These are phyloP conservation scores for Echria macrotheca DNA, from an alignment of 495 filamentous ascomycete species.

Conservation along the genomic window DNA sequence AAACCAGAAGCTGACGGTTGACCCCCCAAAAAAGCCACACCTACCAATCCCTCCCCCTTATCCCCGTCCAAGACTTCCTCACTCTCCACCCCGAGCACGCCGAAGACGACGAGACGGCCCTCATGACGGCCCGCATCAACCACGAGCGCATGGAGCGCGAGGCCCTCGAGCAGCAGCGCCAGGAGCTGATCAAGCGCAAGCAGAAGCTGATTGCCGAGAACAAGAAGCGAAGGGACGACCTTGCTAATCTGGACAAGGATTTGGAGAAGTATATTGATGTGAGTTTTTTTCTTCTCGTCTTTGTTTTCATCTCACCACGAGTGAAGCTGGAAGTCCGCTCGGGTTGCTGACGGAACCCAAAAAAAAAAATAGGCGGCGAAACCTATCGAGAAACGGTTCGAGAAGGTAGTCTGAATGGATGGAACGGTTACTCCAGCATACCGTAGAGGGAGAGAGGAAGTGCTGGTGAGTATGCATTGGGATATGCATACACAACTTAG, in stretches of 20 bases:
- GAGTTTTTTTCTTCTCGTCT: conserved; percentile 20
- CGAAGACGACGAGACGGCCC: conserved; percentile 62
- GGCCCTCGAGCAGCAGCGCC: conserved; percentile 78
- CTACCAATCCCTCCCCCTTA: conserved; percentile 78
- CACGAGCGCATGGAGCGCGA: conserved; percentile 85
- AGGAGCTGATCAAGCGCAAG: conserved; percentile 82
- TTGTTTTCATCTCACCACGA: too few species aligned
- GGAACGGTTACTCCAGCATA: neutral
- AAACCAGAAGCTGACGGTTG: too few species aligned
- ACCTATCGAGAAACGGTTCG: conserved; percentile 77
- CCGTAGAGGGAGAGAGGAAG: too few species aligned
- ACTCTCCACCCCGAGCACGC: conserved; percentile 67
- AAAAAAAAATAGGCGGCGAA: conserved; percentile 59
- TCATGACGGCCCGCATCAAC: conserved; percentile 89
- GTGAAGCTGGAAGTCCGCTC: too few species aligned
- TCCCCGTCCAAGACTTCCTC: conserved; percentile 79
- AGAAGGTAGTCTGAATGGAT: conserved; percentile 53
- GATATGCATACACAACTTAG: too few species aligned
- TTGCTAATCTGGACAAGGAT: conserved; percentile 81
- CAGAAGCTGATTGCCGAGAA: conserved; percentile 89
- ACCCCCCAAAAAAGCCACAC: too few species aligned
- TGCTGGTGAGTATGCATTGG: too few species aligned
- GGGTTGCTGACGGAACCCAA: too few species aligned
- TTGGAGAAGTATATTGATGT: conserved; percentile 86
- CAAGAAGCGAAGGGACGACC: conserved; percentile 88